Evolutionary conservation across 2,329 filamentous ascomycete species (phyloP).

Genomic region (Phaeosphaeria sp.): DNA sequence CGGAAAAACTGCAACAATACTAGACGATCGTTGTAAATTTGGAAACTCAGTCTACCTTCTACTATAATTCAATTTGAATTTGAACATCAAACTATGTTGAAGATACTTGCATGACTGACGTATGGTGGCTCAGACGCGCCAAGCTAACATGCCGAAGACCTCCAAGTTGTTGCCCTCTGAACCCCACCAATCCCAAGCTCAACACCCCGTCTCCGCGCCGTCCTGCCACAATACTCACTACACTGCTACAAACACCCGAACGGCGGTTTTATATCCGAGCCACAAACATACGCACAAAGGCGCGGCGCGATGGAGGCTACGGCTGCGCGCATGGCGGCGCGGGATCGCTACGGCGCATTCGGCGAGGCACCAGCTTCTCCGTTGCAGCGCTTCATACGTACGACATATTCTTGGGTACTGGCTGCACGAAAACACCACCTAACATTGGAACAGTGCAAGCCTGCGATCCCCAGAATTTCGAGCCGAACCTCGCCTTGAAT

Average conservation of each 20-base stretch:
- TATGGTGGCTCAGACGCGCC: slow-evolving; percentile 18
- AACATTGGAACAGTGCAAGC: slow-evolving; percentile 69
- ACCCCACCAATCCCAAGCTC: slow-evolving; percentile 20
- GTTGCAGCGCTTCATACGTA: slow-evolving; percentile 89
- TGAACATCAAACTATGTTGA: not conserved
- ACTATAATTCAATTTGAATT: too few species aligned
- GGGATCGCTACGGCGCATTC: slow-evolving; percentile 89
- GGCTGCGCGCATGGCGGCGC: slow-evolving; percentile 91
- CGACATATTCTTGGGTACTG: slow-evolving; percentile 19
- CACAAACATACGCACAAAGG: not conserved
- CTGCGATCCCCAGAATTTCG: slow-evolving; percentile 96
- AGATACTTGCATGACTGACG: slow-evolving; percentile 16
- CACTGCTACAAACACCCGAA: slow-evolving; percentile 1
- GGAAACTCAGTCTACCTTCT: too few species aligned
- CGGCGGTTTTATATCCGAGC: not conserved
- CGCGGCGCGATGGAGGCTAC: slow-evolving; percentile 77
- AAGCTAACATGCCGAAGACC: slow-evolving; percentile 14
- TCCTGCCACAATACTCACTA: slow-evolving; percentile 4
- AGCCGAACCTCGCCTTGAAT: slow-evolving; percentile 94
- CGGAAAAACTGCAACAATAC: not conserved
- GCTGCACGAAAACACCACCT: not conserved
- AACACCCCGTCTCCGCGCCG: slow-evolving; percentile 14
- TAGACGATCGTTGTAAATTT: too few species aligned
- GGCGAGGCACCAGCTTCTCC: slow-evolving; percentile 80
- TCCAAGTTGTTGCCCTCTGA: slow-evolving; percentile 7